A percentile compares a stretch with the other conserved stretches of the same genome.
Conservation (phyloP, 352 stramenopile species). For the Elongisporangium senticosum region DNA sequence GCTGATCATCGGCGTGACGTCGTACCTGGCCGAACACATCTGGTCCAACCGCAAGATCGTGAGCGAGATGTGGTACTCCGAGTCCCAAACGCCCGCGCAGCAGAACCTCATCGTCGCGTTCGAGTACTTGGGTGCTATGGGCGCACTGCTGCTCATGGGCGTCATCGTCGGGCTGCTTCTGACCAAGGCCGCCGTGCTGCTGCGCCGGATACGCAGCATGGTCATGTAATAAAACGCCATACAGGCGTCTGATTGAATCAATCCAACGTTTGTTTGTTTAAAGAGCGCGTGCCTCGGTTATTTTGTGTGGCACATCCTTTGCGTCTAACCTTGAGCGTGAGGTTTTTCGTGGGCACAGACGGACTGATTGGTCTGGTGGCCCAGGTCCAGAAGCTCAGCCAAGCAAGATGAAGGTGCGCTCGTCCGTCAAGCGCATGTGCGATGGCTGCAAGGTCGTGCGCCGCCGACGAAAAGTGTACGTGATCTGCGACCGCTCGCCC, state of each 20-base stretch:
- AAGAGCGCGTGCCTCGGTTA: neutral
- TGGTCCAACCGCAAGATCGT: constrained; percentile 70
- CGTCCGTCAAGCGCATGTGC: constrained; percentile 89
- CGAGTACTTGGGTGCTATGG: constrained; percentile 77
- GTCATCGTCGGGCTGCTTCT: constrained; percentile 56
- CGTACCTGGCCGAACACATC: constrained; percentile 73
- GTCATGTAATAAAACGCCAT: neutral
- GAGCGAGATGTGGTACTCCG: constrained; percentile 57
- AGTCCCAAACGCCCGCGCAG: constrained; percentile 48
- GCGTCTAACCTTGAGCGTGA: neutral
- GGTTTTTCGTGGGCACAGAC: neutral
- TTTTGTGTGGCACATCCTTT: neutral
- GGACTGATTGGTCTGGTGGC: constrained; percentile 3
- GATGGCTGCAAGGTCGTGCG: constrained; percentile 89
- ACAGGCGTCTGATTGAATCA: neutral
- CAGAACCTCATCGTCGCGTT: constrained; percentile 63
- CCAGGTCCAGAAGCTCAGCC: constrained; percentile 1
- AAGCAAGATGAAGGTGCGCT: constrained; percentile 87
- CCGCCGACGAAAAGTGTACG: constrained; percentile 82
- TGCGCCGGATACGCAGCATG: neutral
- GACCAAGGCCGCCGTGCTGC: constrained; percentile 26
- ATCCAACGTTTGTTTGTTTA: neutral
- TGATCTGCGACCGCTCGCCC: constrained; percentile 88
- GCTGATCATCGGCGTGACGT: constrained; percentile 55
- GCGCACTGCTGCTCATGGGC: constrained; percentile 62